phyloP scores from a whole-genome alignment of 2,329 filamentous ascomycete species.

The Aspergillus sp. region DNA sequence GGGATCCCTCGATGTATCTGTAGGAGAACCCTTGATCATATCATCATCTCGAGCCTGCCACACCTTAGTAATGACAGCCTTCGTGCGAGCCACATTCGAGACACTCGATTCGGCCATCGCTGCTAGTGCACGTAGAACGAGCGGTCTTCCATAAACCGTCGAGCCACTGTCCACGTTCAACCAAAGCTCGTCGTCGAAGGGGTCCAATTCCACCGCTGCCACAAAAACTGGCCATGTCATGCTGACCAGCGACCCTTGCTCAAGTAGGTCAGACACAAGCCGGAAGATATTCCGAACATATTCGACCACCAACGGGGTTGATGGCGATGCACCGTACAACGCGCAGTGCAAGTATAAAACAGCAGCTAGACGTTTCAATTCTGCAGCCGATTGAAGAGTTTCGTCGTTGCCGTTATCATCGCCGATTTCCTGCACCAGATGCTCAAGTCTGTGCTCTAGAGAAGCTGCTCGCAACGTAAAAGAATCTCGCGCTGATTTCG shows the following conservation, averaged over 20 bases:
- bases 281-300: slow-evolving; percentile 32
- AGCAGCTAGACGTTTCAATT: slow-evolving; percentile 40
- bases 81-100: slow-evolving; percentile 39
- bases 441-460: slow-evolving; percentile 28
- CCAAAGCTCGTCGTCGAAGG: slow-evolving; percentile 32
- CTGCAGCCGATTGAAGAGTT: slow-evolving; percentile 30
- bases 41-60: slow-evolving; percentile 41
- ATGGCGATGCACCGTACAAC: slow-evolving; percentile 37
- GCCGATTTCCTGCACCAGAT: slow-evolving; percentile 27
- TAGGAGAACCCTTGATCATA: slow-evolving; percentile 17
- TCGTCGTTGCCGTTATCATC: slow-evolving; percentile 25
- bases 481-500: slow-evolving; percentile 14
- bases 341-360: slow-evolving; percentile 43
- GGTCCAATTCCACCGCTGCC: slow-evolving; percentile 38
- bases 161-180: slow-evolving; percentile 11
- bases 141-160: slow-evolving; percentile 28
- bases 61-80: slow-evolving; percentile 42
- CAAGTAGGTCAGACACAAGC: slow-evolving; percentile 27
- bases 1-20: slow-evolving; percentile 6
- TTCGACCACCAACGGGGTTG: slow-evolving; percentile 27
- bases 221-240: slow-evolving; percentile 41
- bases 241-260: slow-evolving; percentile 26
- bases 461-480: slow-evolving; percentile 29
- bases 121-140: slow-evolving; percentile 36
- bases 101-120: slow-evolving; percentile 37